Evolutionary conservation across 345 rosid species (phyloP).

Genomic region (Ceriops tagal): DNA sequence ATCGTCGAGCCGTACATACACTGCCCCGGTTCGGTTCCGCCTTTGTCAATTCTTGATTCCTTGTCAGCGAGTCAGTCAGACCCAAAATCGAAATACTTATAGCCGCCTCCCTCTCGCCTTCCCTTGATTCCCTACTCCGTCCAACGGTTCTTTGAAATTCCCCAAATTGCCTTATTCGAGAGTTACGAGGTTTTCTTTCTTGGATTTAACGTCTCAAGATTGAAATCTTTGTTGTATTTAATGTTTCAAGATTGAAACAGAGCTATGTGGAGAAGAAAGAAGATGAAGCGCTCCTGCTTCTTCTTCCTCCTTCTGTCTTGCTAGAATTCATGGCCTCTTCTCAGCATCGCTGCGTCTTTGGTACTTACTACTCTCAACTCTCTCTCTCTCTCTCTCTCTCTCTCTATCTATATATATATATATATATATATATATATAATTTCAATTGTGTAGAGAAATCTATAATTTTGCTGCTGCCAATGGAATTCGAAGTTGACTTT

Average conservation of each 20-base stretch:
- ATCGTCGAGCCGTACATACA: too few relatives aligned
- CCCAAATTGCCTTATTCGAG: too few relatives aligned
- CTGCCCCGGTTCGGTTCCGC: too few relatives aligned
- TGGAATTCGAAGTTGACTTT: slow-evolving; percentile 2
- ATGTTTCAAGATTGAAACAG: background rate
- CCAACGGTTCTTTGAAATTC: too few relatives aligned
- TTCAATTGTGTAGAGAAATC: slow-evolving; percentile 6
- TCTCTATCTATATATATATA: background rate
- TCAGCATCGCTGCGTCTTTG: slow-evolving; percentile 97
- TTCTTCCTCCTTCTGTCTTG: slow-evolving; percentile 45
- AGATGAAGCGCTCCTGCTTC: slow-evolving; percentile 66
- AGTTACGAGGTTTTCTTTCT: background rate
- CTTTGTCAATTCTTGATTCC: too few relatives aligned
- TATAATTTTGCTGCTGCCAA: background rate
- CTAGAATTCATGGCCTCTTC: slow-evolving; percentile 70
- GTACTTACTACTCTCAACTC: slow-evolving; percentile 30
- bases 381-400: too few relatives aligned
- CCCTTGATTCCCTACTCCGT: too few relatives aligned
- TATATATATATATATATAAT: background rate
- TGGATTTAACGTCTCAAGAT: background rate
- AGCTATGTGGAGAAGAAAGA: slow-evolving; percentile 38
- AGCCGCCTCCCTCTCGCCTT: too few relatives aligned
- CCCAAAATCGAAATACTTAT: too few relatives aligned
- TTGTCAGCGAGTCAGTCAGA: too few relatives aligned
- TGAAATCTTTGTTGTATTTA: background rate